A percentile compares a stretch with the other conserved stretches of the same genome.
These are phyloP conservation scores for Tuber umbilicatum DNA, from an alignment of 495 filamentous ascomycete species.

Conservation along the genomic window DNA sequence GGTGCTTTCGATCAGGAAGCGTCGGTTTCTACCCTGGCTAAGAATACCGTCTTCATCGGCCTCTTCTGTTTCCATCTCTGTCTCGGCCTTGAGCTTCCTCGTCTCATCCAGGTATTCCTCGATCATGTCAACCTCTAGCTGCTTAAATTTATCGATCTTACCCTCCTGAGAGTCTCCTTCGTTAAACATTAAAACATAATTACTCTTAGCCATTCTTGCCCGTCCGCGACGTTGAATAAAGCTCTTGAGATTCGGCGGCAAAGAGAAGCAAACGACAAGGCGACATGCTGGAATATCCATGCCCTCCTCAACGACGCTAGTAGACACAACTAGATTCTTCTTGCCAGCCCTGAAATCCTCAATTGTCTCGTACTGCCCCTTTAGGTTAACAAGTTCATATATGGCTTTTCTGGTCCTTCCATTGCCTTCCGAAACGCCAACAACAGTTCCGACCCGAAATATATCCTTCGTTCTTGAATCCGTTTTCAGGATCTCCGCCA, in stretches of 20 bases:
- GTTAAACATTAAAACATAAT: slow-evolving; percentile 59
- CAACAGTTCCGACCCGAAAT: slow-evolving; percentile 60
- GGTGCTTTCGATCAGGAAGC: slow-evolving; percentile 51
- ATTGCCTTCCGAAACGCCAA: slow-evolving; percentile 59
- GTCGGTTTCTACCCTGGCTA: slow-evolving; percentile 16
- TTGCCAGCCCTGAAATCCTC: slow-evolving; percentile 61
- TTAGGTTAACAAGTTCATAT: slow-evolving; percentile 54
- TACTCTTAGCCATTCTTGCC: slow-evolving; percentile 65
- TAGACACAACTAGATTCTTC: slow-evolving; percentile 74
- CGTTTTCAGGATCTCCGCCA: slow-evolving; percentile 58
- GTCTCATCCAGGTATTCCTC: slow-evolving; percentile 64
- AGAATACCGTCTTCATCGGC: slow-evolving; percentile 43
- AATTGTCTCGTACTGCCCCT: slow-evolving; percentile 56
- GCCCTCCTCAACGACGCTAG: slow-evolving; percentile 83
- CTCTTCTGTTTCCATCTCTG: slow-evolving; percentile 52
- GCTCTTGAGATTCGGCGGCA: slow-evolving; percentile 68
- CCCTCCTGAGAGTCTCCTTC: slow-evolving; percentile 42
- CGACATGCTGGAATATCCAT: slow-evolving; percentile 84
- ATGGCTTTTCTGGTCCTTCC: slow-evolving; percentile 50
- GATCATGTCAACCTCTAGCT: slow-evolving; percentile 68
- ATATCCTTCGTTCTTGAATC: slow-evolving; percentile 54
- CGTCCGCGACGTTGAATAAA: slow-evolving; percentile 85
- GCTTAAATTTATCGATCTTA: slow-evolving; percentile 50
- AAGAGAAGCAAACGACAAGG: slow-evolving; percentile 77
- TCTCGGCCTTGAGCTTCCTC: slow-evolving; percentile 48